Conservation (phyloP, 2,329 filamentous ascomycete genomes). For the Hortaea sp. region DNA sequence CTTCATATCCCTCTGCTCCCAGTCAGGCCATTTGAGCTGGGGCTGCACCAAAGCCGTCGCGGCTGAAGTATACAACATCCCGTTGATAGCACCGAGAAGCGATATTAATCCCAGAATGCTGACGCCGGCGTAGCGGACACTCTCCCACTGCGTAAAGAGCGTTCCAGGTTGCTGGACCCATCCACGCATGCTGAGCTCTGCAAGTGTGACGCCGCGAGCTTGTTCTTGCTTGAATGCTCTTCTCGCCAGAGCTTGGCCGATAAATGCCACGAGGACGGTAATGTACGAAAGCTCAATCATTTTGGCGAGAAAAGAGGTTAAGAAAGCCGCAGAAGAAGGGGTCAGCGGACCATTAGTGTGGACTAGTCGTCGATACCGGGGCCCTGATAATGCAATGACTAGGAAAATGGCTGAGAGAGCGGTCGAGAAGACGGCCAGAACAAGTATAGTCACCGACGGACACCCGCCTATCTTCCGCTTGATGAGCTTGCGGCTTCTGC, state of each 20-base stretch:
- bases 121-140: slow-evolving; percentile 52
- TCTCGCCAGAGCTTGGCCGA: slow-evolving; percentile 66
- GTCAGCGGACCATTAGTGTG: slow-evolving; percentile 41
- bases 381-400: slow-evolving; percentile 50
- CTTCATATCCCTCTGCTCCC: slow-evolving; percentile 40
- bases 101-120: slow-evolving; percentile 56
- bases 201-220: slow-evolving; percentile 54
- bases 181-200: slow-evolving; percentile 66
- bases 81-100: slow-evolving; percentile 53
- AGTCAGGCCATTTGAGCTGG: slow-evolving; percentile 51
- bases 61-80: slow-evolving; percentile 67
- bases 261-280: slow-evolving; percentile 62
- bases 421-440: slow-evolving; percentile 52
- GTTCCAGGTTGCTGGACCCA: slow-evolving; percentile 53
- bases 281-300: slow-evolving; percentile 70
- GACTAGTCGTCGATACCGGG: slow-evolving; percentile 52
- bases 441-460: slow-evolving; percentile 35
- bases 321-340: slow-evolving; percentile 54
- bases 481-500: slow-evolving; percentile 10
- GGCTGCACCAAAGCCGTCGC: slow-evolving; percentile 67
- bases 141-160: slow-evolving; percentile 58
- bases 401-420: slow-evolving; percentile 58
- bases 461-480: slow-evolving; percentile 26
- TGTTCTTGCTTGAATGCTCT: slow-evolving; percentile 50
- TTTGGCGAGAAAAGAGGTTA: slow-evolving; percentile 64